Evolutionary conservation across 345 rosid species (phyloP).

Genomic region (Brassica nigra): DNA sequence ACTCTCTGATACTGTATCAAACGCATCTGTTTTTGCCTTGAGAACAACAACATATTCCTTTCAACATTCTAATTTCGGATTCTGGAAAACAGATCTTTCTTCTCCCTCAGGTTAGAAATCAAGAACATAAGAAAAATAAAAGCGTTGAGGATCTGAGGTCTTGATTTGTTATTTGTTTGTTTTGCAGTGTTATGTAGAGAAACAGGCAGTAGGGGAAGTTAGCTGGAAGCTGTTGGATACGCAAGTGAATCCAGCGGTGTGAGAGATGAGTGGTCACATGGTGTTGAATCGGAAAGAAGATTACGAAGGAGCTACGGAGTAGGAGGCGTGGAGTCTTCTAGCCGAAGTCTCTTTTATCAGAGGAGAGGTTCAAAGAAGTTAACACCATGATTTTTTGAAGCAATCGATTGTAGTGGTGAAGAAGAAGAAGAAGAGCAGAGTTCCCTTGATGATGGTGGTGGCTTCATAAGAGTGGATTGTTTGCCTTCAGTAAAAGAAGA

Average conservation of each 20-base stretch:
- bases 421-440: conserved; percentile 19
- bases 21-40: conserved; percentile 83
- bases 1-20: conserved; percentile 59
- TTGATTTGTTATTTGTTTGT: conserved; percentile 18
- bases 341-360: conserved; percentile 88
- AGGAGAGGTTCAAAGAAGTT: conserved; percentile 82
- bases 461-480: conserved; percentile 39
- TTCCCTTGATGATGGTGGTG: conserved; percentile 23
- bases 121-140: too few relatives aligned
- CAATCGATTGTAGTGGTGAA: conserved; percentile 41
- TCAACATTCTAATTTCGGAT: conserved; percentile 80
- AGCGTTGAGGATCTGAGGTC: background rate
- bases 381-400: conserved; percentile 61
- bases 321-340: conserved; percentile 86
- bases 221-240: conserved; percentile 78
- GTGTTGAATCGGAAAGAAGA: conserved; percentile 90
- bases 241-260: conserved; percentile 97
- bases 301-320: conserved; percentile 85
- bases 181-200: conserved; percentile 92
- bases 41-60: conserved; percentile 82
- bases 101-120: conserved; percentile 72
- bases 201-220: conserved; percentile 94
- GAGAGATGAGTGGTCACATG: conserved; percentile 99
- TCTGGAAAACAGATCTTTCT: conserved; percentile 77
- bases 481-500: conserved; percentile 36